A percentile compares a stretch with the other conserved stretches of the same genome.
Evolutionary conservation across 495 filamentous ascomycete genomes (phyloP).

Genomic region (Annulohypoxylon stygium): DNA sequence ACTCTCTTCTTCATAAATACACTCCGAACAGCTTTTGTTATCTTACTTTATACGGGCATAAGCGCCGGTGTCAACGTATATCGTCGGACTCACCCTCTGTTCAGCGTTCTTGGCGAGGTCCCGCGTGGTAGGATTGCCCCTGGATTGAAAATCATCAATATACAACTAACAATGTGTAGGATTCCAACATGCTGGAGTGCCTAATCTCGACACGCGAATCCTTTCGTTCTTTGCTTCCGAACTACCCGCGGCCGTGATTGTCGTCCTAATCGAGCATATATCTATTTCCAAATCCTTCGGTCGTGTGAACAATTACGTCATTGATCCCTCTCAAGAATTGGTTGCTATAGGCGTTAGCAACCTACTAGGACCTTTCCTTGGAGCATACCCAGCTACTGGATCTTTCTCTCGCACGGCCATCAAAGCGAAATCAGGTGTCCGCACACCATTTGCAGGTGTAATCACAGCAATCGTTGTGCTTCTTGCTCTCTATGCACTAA

Average conservation of each 20-base stretch:
- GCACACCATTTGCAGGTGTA: slow-evolving; percentile 66
- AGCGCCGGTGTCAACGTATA: slow-evolving; percentile 54
- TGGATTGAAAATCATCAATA: neutral
- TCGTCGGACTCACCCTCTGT: slow-evolving; percentile 50
- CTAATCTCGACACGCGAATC: slow-evolving; percentile 51
- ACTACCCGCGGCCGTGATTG: slow-evolving; percentile 59
- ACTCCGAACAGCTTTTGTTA: slow-evolving; percentile 60
- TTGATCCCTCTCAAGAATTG: slow-evolving; percentile 67
- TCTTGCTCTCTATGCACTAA: slow-evolving; percentile 65
- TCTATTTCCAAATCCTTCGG: slow-evolving; percentile 69
- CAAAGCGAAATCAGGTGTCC: slow-evolving; percentile 64
- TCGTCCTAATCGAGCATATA: slow-evolving; percentile 67
- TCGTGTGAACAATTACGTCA: slow-evolving; percentile 67
- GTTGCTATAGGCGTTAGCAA: slow-evolving; percentile 68
- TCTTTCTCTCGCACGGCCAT: slow-evolving; percentile 67
- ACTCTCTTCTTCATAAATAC: slow-evolving; percentile 61
- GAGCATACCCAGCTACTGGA: slow-evolving; percentile 66
- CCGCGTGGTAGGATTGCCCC: slow-evolving; percentile 55
- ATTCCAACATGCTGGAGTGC: slow-evolving; percentile 59
- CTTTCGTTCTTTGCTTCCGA: slow-evolving; percentile 53
- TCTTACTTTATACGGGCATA: slow-evolving; percentile 60
- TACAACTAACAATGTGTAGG: slow-evolving; percentile 46
- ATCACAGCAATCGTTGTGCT: slow-evolving; percentile 66
- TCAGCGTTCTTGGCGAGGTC: slow-evolving; percentile 59
- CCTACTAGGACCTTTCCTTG: slow-evolving; percentile 65